Conservation (phyloP, 352 stramenopile species). For the Pythium phragmitis region DNA sequence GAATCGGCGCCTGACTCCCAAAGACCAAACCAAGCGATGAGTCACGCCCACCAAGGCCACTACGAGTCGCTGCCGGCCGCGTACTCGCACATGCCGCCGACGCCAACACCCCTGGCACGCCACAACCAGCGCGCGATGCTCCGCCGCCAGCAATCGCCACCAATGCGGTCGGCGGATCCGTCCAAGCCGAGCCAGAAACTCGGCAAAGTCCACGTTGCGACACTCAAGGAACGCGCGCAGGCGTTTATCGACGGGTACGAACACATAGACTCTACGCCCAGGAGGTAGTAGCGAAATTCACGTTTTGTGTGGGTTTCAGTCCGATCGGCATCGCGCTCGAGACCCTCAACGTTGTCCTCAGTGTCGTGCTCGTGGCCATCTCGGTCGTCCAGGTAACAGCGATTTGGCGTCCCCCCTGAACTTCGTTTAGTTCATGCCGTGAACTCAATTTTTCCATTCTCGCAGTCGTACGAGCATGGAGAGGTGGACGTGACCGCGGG, state of each 20-base stretch:
- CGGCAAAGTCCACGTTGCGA: constrained; percentile 41
- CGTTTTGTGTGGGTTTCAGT: constrained; percentile 5
- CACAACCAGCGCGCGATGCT: constrained; percentile 9
- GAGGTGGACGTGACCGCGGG: neutral
- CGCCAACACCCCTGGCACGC: neutral
- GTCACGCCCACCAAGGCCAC: too few species aligned
- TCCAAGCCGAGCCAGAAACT: constrained; percentile 25
- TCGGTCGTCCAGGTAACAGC: constrained; percentile 35
- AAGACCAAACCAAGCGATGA: too few species aligned
- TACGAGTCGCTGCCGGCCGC: constrained; percentile 6
- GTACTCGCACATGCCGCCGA: too few species aligned
- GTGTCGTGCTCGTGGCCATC: constrained; percentile 43
- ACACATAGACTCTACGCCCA: neutral
- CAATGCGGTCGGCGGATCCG: neutral
- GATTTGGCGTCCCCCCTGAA: neutral
- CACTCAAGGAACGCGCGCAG: constrained; percentile 44
- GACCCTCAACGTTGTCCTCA: constrained; percentile 45
- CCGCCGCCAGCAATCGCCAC: constrained; percentile 5
- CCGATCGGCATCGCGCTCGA: constrained; percentile 36
- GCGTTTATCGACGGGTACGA: constrained; percentile 43
- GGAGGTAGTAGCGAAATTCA: too few species aligned
- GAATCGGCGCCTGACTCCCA: too few species aligned
- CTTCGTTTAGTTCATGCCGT: neutral
- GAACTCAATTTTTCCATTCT: neutral
- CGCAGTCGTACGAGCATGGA: constrained; percentile 38